A percentile compares a stretch with the other conserved stretches of the same genome.
phyloP scores from a whole-genome alignment of 495 filamentous ascomycete genomes.

The Lasiosphaeris hirsuta region DNA sequence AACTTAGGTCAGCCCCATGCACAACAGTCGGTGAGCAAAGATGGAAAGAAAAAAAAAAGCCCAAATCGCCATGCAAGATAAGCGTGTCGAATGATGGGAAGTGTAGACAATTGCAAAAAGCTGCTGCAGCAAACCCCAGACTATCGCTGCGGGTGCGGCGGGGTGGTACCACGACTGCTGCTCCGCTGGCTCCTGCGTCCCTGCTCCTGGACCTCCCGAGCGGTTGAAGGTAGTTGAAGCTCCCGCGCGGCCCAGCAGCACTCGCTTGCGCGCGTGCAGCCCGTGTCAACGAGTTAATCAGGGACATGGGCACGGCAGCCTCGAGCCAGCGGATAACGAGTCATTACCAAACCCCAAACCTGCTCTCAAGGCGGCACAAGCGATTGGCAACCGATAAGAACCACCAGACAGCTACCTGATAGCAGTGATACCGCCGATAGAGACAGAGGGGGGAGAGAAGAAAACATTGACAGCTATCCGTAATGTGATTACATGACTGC shows the following conservation, averaged over 20 bases:
- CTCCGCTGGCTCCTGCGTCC: too few species aligned
- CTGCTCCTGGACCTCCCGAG: constrained; percentile 8
- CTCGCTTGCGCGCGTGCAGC: constrained; percentile 11
- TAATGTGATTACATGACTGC: constrained; percentile 18
- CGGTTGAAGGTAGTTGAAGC: constrained; percentile 13
- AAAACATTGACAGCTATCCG: background rate
- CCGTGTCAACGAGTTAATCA: constrained; percentile 5
- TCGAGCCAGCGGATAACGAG: constrained; percentile 21
- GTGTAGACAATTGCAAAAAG: background rate
- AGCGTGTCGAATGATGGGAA: constrained; percentile 3
- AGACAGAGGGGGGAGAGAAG: background rate
- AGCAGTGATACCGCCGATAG: constrained; percentile 12
- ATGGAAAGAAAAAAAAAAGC: constrained; percentile 7
- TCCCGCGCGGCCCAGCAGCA: constrained; percentile 9
- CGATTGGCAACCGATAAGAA: constrained; percentile 22
- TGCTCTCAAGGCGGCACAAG: background rate
- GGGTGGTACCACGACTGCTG: background rate
- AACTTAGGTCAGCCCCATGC: constrained; percentile 11
- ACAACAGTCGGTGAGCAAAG: constrained; percentile 25
- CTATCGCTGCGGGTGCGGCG: background rate
- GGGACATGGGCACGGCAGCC: constrained; percentile 16
- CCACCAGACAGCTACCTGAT: constrained; percentile 5
- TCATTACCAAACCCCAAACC: constrained; percentile 14
- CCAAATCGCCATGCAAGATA: constrained; percentile 24
- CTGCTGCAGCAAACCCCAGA: background rate